phyloP scores from a whole-genome alignment of 805 yeast genomes.

The Jamesozyma piceae region DNA sequence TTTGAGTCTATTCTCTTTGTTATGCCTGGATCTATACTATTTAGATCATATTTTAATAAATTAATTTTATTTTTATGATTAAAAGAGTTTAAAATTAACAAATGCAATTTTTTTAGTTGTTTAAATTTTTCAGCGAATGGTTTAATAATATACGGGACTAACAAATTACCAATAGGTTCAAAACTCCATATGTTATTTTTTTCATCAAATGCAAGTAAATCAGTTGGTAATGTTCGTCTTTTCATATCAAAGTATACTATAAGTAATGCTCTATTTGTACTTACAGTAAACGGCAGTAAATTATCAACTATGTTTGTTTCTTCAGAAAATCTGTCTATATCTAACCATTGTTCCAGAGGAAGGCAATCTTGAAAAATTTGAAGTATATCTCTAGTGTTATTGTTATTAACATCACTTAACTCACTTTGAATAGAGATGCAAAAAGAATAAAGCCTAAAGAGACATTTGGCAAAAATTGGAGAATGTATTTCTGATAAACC shows the following conservation, averaged over 20 bases:
- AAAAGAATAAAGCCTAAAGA: slow-evolving; percentile 18
- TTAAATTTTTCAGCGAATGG: slow-evolving; percentile 12
- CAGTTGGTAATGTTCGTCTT: slow-evolving; percentile 9
- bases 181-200: slow-evolving; percentile 8
- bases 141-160: slow-evolving; percentile 2
- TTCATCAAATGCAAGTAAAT: slow-evolving; percentile 5
- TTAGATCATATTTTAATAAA: slow-evolving; percentile 6
- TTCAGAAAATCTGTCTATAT: slow-evolving; percentile 1
- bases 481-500: slow-evolving; percentile 4
- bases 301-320: background rate
- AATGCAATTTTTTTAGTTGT: slow-evolving; percentile 20
- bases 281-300: slow-evolving; percentile 4
- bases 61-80: background rate
- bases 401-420: background rate
- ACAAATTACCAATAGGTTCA: slow-evolving; percentile 2
- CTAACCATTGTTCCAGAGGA: slow-evolving; percentile 16
- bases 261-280: slow-evolving; percentile 14
- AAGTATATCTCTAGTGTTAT: slow-evolving; percentile 4
- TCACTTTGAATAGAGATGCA: slow-evolving; percentile 5
- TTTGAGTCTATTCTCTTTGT: slow-evolving; percentile 3
- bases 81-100: slow-evolving; percentile 7
- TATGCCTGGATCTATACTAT: slow-evolving; percentile 10
- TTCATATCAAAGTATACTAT: slow-evolving; percentile 17
- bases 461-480: slow-evolving; percentile 12
- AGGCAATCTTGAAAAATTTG: slow-evolving; percentile 11